phyloP scores from a whole-genome alignment of 1,139 yeast genomes.

The Geotrichum candidum region DNA sequence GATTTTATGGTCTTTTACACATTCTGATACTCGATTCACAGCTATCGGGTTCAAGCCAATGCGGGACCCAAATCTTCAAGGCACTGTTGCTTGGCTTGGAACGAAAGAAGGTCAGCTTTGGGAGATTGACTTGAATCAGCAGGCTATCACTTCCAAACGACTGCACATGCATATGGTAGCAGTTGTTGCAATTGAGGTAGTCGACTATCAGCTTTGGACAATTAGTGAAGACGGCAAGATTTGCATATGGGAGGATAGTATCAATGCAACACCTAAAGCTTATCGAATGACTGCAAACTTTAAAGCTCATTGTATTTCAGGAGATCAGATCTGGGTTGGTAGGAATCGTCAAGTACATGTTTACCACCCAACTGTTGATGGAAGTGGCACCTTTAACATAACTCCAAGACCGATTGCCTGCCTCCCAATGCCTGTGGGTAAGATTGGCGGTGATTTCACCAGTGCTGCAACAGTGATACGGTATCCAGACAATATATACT shows the following conservation, averaged over 20 bases:
- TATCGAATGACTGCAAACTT: constrained; percentile 32
- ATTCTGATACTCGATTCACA: constrained; percentile 28
- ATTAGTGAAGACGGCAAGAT: constrained; percentile 39
- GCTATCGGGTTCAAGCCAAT: constrained; percentile 26
- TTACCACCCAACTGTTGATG: constrained; percentile 30
- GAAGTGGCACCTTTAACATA: constrained; percentile 24
- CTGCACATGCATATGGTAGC: constrained; percentile 31
- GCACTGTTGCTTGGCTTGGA: constrained; percentile 35
- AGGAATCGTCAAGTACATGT: constrained; percentile 32
- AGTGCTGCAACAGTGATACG: constrained; percentile 30
- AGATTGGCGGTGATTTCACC: constrained; percentile 31
- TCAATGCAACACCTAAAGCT: constrained; percentile 30
- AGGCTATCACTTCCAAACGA: constrained; percentile 24
- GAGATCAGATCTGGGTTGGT: constrained; percentile 35
- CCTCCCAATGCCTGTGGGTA: constrained; percentile 14
- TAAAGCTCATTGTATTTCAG: constrained; percentile 28
- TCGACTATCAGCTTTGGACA: constrained; percentile 33
- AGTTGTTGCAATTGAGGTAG: constrained; percentile 28
- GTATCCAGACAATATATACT: constrained; percentile 32
- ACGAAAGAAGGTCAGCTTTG: constrained; percentile 36
- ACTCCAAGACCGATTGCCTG: constrained; percentile 29
- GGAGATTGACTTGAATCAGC: constrained; percentile 27
- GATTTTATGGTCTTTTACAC: constrained; percentile 25
- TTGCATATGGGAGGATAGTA: constrained; percentile 33
- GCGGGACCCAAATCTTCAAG: constrained; percentile 20